Conservation (phyloP, 257 asterid genomes). For the Catharanthus roseus region DNA sequence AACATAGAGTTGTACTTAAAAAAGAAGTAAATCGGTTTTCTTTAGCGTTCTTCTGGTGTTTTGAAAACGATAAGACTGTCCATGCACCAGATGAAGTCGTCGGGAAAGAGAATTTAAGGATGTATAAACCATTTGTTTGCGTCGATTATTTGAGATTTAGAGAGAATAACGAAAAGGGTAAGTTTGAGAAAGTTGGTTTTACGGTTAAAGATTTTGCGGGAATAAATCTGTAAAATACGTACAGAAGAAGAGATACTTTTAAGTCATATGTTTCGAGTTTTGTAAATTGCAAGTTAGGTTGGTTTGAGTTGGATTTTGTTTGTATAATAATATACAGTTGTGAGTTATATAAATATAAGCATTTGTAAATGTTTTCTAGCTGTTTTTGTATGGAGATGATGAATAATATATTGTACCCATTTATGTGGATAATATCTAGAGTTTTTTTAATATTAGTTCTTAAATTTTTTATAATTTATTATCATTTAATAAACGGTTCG, state of each 20-base stretch:
- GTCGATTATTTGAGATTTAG: conserved; percentile 54
- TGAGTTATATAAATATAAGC: conserved; percentile 15
- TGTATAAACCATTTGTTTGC: conserved; percentile 50
- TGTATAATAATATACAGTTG: conserved; percentile 20
- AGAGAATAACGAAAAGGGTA: conserved; percentile 53
- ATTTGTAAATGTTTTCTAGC: conserved; percentile 6
- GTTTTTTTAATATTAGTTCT: too few relatives aligned
- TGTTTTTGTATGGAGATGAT: conserved; percentile 8
- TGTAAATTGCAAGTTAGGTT: neutral
- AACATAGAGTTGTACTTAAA: conserved; percentile 57
- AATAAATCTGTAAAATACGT: conserved; percentile 5
- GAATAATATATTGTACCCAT: neutral
- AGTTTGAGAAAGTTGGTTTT: conserved; percentile 67
- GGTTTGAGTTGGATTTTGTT: conserved; percentile 17
- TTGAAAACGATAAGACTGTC: conserved; percentile 59
- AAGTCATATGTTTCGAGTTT: neutral
- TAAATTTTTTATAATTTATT: too few relatives aligned
- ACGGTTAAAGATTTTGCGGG: conserved; percentile 70
- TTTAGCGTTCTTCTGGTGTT: conserved; percentile 70
- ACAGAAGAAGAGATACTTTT: too few relatives aligned
- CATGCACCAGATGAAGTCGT: conserved; percentile 55
- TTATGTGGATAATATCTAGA: too few relatives aligned
- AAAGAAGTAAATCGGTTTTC: conserved; percentile 46
- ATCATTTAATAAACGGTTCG: too few relatives aligned
- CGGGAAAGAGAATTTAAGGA: conserved; percentile 31